A percentile compares a stretch with the other conserved stretches of the same genome.
phyloP scores from a whole-genome alignment of 495 filamentous ascomycete species.

The Annulohypoxylon bovei region DNA sequence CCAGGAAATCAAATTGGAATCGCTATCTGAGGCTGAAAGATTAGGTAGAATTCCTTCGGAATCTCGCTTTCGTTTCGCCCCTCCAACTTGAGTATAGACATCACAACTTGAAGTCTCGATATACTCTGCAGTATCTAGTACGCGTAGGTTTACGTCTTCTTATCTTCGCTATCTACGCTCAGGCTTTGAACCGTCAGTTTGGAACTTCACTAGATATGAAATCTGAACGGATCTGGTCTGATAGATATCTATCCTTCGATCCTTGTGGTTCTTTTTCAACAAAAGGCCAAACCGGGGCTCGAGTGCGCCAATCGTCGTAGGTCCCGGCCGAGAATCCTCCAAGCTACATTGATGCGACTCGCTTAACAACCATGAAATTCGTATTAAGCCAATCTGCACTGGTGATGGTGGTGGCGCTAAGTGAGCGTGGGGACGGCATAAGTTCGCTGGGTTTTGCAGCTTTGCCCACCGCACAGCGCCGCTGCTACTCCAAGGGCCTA shows the following conservation, averaged over 20 bases:
- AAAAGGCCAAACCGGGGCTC: slow-evolving; percentile 22
- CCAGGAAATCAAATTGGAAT: neutral
- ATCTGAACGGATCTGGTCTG: neutral
- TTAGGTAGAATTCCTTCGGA: slow-evolving; percentile 19
- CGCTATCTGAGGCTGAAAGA: slow-evolving; percentile 15
- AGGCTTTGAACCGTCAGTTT: slow-evolving; percentile 1
- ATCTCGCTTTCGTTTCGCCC: slow-evolving; percentile 3
- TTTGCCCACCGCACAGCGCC: neutral
- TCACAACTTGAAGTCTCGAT: neutral
- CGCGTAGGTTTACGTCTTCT: neutral
- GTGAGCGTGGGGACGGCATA: slow-evolving; percentile 30
- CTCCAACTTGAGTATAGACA: neutral
- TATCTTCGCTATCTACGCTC: slow-evolving; percentile 25
- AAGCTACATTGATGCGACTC: slow-evolving; percentile 19
- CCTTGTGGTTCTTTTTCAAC: neutral
- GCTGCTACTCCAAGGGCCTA: slow-evolving; percentile 12
- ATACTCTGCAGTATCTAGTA: neutral
- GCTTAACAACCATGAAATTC: slow-evolving; percentile 28
- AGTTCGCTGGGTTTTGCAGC: neutral
- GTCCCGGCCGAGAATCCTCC: slow-evolving; percentile 18
- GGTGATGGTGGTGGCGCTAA: slow-evolving; percentile 34
- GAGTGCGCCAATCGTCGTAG: slow-evolving; percentile 25
- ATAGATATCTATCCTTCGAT: neutral
- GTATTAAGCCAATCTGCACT: slow-evolving; percentile 30
- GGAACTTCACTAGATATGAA: neutral